A percentile compares a stretch with the other conserved stretches of the same genome.
phyloP scores from a whole-genome alignment of 768 basidiomycete species.

The Mycena maculata region DNA sequence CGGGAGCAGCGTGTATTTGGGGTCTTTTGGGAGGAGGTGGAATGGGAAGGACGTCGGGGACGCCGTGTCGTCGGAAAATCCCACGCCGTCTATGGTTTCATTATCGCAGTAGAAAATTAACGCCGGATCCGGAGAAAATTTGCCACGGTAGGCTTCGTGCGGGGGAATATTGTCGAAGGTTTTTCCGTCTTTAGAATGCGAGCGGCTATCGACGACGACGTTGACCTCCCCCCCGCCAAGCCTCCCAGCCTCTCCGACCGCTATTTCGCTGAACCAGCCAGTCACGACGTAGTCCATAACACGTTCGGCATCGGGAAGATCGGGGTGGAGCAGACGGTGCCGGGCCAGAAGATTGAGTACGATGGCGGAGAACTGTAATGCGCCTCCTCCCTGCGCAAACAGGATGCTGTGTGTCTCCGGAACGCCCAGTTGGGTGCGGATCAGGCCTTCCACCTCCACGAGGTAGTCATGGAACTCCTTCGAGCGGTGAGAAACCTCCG shows the following conservation, averaged over 20 bases:
- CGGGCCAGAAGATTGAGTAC: slow-evolving; percentile 92
- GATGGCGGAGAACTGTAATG: slow-evolving; percentile 90
- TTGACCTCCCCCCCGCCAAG: slow-evolving; percentile 71
- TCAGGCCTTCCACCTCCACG: slow-evolving; percentile 67
- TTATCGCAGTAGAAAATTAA: slow-evolving; percentile 99
- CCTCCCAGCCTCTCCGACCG: slow-evolving; percentile 82
- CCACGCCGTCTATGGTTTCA: slow-evolving; percentile 96
- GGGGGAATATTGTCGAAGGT: slow-evolving; percentile 87
- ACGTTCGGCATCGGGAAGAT: slow-evolving; percentile 64
- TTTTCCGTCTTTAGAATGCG: slow-evolving; percentile 71
- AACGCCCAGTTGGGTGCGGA: slow-evolving; percentile 82
- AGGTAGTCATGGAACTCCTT: slow-evolving; percentile 85
- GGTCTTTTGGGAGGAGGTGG: slow-evolving; percentile 73
- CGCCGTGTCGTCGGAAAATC: slow-evolving; percentile 74
- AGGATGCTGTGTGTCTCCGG: slow-evolving; percentile 88
- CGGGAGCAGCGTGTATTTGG: slow-evolving; percentile 68
- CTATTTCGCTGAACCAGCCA: slow-evolving; percentile 92
- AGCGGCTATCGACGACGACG: slow-evolving; percentile 77
- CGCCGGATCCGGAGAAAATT: slow-evolving; percentile 82
- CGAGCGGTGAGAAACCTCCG: slow-evolving; percentile 96
- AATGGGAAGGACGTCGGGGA: slow-evolving; percentile 84
- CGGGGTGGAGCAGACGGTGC: slow-evolving; percentile 78
- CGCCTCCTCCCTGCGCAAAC: slow-evolving; percentile 95
- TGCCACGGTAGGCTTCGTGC: slow-evolving; percentile 74
- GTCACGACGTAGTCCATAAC: slow-evolving; percentile 91